These are phyloP conservation scores for Platanthera zijinensis DNA, from an alignment of 106 monocot species.

Conservation along the genomic window DNA sequence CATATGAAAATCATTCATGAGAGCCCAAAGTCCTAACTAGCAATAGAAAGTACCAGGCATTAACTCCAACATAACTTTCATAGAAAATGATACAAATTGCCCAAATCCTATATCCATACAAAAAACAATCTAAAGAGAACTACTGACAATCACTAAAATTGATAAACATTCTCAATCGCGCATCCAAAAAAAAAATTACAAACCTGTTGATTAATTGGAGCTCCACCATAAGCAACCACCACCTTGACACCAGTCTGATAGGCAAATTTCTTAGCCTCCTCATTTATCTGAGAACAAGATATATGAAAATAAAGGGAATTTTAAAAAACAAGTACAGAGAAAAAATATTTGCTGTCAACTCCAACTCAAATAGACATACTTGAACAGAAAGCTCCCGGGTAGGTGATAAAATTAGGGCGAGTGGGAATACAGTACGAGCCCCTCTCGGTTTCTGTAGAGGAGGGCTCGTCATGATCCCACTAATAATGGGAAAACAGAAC, in stretches of 20 bases:
- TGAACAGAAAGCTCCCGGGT: constrained; percentile 66
- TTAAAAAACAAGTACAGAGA: neutral
- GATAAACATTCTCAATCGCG: too few species aligned
- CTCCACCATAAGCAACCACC: constrained; percentile 57
- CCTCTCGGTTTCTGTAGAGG: constrained; percentile 41
- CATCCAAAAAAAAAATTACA: neutral
- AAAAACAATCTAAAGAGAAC: too few species aligned
- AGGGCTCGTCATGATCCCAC: constrained; percentile 55
- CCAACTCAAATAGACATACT: constrained; percentile 16
- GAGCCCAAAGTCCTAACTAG: neutral
- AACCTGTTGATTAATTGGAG: constrained; percentile 54
- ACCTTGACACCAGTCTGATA: constrained; percentile 60
- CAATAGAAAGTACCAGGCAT: too few species aligned
- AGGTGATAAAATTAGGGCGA: constrained; percentile 63
- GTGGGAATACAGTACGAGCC: constrained; percentile 40
- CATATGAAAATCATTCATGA: neutral
- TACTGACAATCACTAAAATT: too few species aligned
- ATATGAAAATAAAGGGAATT: neutral
- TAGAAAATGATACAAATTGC: too few species aligned
- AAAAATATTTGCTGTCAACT: neutral
- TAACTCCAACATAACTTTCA: too few species aligned
- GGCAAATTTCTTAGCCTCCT: constrained; percentile 54
- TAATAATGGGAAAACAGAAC: constrained; percentile 77
- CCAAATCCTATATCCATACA: too few species aligned
- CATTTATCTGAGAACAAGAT: constrained; percentile 38